Base-by-base conservation (phyloP, 306 rosid species). In the Alnus rubra region DNA sequence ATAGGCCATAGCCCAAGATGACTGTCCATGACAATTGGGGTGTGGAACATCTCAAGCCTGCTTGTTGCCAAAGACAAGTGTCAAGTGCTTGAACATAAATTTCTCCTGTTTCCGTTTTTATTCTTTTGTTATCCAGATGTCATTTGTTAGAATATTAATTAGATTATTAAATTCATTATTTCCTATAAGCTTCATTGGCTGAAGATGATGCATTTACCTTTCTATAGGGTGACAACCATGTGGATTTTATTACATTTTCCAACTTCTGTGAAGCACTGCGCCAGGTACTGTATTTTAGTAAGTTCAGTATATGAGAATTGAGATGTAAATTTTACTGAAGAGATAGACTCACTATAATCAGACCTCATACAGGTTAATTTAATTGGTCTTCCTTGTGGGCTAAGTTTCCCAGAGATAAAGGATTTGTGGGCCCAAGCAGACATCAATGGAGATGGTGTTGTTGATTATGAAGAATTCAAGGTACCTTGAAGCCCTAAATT, bases 401-500 rank as follows among this genome's bases (percentile, higher is more conserved):
- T 95, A 71, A 87, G 89, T 85, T 90, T 89, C 77, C 94, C 84
- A 86, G 96, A 95, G 78, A 72, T 86, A 60, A 89, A 89, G 75
- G 94, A 93, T 80, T 82, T 95, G 70, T 95, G 98, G 99, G 82
- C 79, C 68, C 90, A 91, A 89, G 98, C 91, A 78, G 98, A 95
- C 68, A 74, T 81, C 0, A 92, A 90, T 50, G 94, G 96, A 84
- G 92, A 90, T 64, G 93, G 94, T 67, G 83, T 90, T 70, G 81
- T 93, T 39, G 91, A 89, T 84, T 88, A 83, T 13, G 90, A 90
- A 82, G 93, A 91, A 84, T 93, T 95, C 82, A 88, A 90, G 99
- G 99, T 93, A 88, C 80, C 48, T 49, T 65, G 1, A 71, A 71
- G 37, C 14, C 82, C 71, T 74, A 37, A 42, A 15, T 84, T 69